Conservation (phyloP, 2,329 filamentous ascomycete genomes). For the Arthrobotrys musiformis region DNA sequence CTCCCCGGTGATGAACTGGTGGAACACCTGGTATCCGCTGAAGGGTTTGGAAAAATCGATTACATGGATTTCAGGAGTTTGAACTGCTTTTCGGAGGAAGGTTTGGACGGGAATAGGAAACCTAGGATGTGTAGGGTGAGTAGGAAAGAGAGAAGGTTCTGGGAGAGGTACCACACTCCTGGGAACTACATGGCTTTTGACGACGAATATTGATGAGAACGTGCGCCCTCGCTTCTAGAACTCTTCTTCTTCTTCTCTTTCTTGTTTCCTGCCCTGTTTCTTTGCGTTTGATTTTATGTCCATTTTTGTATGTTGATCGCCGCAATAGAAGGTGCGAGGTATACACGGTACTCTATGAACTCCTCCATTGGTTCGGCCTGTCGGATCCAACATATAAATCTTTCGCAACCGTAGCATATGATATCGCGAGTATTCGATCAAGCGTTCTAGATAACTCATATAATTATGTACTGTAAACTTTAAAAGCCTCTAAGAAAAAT, state of each 20-base stretch:
- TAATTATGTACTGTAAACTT: too few species aligned
- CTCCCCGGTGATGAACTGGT: not conserved
- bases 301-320: not conserved
- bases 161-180: slow-evolving; percentile 3
- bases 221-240: too few species aligned
- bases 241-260: too few species aligned
- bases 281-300: not conserved
- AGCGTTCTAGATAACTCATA: too few species aligned
- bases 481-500: too few species aligned
- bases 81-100: slow-evolving; percentile 16
- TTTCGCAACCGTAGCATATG: too few species aligned
- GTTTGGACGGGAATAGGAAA: not conserved
- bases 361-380: too few species aligned
- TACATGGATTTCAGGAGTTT: slow-evolving; percentile 10
- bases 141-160: slow-evolving; percentile 1
- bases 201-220: not conserved
- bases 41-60: not conserved
- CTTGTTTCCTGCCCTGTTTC: not conserved
- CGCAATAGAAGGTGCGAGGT: not conserved
- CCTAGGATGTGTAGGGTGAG: slow-evolving; percentile 12
- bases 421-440: too few species aligned
- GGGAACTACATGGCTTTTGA: slow-evolving; percentile 5
- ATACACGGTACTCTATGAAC: not conserved
- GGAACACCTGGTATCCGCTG: not conserved
- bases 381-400: too few species aligned